A percentile compares a stretch with the other conserved stretches of the same genome.
These are phyloP conservation scores for Serendipita vermifera DNA, from an alignment of 768 basidiomycete genomes.

Conservation along the genomic window DNA sequence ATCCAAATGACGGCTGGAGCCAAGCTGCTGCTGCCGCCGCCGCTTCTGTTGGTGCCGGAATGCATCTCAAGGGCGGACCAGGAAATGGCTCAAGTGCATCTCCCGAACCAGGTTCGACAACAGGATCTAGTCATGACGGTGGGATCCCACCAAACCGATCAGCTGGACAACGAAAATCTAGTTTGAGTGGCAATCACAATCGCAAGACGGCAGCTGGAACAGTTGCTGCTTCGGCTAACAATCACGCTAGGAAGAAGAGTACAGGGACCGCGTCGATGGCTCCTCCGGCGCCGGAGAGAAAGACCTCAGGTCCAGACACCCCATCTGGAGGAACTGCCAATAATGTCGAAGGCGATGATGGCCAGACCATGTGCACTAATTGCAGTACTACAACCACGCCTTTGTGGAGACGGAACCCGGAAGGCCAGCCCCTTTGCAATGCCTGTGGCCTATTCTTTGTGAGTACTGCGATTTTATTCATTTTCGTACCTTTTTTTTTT, in stretches of 20 bases:
- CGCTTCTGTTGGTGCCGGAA: neutral
- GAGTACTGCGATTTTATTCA: conserved; percentile 26
- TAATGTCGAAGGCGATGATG: conserved; percentile 53
- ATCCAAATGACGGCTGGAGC: neutral
- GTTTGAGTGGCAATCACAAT: conserved; percentile 19
- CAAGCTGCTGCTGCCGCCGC: conserved; percentile 1
- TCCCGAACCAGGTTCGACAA: conserved; percentile 37
- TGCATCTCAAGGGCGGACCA: neutral
- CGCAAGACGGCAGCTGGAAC: conserved; percentile 17
- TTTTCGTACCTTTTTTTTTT: conserved; percentile 5
- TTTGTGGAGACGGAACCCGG: conserved; percentile 83
- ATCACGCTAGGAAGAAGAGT: conserved; percentile 1
- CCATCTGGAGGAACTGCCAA: conserved; percentile 21
- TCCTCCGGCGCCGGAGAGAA: neutral
- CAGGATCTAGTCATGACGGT: conserved; percentile 56
- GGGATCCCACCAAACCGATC: conserved; percentile 66
- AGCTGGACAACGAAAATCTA: conserved; percentile 40
- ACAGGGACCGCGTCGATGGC: neutral
- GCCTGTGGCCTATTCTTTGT: conserved; percentile 91
- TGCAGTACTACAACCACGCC: conserved; percentile 94
- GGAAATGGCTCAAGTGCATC: conserved; percentile 29
- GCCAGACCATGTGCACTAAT: conserved; percentile 82
- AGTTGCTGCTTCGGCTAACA: neutral
- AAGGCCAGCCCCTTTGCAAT: conserved; percentile 85
- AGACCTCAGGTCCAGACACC: neutral